Evolutionary conservation across 345 rosid genomes (phyloP).

Genomic region (rapeseed (Brassica napus)): Da-Ae NC_063446.1:404001-404500

Average conservation of each 20-base stretch:
- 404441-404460: neutral
- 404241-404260: neutral
- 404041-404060: neutral
- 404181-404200: neutral
- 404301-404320: neutral
- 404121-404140: neutral
- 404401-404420: neutral
- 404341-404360: neutral
- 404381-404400: neutral
- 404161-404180: neutral
- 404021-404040: neutral
- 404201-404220: neutral
- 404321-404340: neutral
- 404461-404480: neutral
- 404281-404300: neutral
- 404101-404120: neutral
- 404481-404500: constrained; percentile 41
- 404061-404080: neutral
- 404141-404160: neutral
- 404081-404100: neutral
- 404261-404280: neutral
- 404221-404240: neutral
- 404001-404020: neutral
- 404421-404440: neutral
- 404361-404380: neutral